Evolutionary conservation across 2,329 filamentous ascomycete species (phyloP).

Genomic region (Mollisiaceae sp.): DNA sequence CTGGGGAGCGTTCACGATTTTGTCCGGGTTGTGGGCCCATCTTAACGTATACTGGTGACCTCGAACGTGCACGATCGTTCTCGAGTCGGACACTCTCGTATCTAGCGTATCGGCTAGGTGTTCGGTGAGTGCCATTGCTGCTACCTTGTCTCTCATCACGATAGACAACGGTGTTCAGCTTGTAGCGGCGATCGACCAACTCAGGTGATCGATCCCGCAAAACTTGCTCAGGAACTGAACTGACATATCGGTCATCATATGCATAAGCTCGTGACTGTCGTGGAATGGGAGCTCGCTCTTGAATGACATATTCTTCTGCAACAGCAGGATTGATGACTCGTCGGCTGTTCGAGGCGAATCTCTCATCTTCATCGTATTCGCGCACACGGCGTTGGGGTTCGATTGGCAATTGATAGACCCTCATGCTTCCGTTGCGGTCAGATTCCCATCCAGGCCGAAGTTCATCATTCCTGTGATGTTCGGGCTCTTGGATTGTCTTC

Average conservation of each 20-base stretch:
- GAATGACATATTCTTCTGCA: conserved; percentile 30
- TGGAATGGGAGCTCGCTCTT: conserved; percentile 29
- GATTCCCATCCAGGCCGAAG: conserved; percentile 29
- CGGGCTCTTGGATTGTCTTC: conserved; percentile 19
- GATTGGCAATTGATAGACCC: conserved; percentile 24
- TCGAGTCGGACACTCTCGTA: conserved; percentile 44
- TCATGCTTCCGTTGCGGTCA: conserved; percentile 24
- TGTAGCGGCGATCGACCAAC: conserved; percentile 42
- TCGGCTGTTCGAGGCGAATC: conserved; percentile 16
- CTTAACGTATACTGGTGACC: conserved; percentile 44
- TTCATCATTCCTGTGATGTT: conserved; percentile 24
- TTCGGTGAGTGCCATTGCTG: conserved; percentile 34
- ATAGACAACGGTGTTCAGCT: conserved; percentile 42
- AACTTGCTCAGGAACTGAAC: conserved; percentile 27
- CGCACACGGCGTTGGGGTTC: conserved; percentile 27
- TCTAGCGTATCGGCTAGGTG: conserved; percentile 42
- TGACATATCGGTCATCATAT: conserved; percentile 37
- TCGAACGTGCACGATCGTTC: conserved; percentile 42
- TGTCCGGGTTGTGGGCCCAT: conserved; percentile 35
- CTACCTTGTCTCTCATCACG: conserved; percentile 42
- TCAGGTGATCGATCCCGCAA: conserved; percentile 40
- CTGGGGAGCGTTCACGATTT: conserved; percentile 44
- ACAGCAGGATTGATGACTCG: conserved; percentile 21
- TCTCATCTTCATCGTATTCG: conserved; percentile 27
- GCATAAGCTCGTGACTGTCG: conserved; percentile 32